A percentile compares a stretch with the other conserved stretches of the same genome.
Conservation (phyloP, 2,329 filamentous ascomycete genomes). For the Aureobasidium sp. region DNA sequence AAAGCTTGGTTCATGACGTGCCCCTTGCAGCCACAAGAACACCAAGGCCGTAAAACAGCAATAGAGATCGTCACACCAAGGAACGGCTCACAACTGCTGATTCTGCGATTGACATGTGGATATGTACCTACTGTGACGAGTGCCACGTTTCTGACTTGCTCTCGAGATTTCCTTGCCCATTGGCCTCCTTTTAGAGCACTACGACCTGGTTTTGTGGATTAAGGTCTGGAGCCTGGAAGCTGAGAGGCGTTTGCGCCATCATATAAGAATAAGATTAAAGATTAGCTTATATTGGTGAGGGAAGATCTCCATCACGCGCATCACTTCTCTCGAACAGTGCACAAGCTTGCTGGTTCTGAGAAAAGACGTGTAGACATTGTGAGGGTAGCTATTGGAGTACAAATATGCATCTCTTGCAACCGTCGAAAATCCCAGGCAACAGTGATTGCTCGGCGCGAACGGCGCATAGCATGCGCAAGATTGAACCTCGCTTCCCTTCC, state of each 20-base stretch:
- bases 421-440: no score
- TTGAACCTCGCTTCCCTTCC: not conserved
- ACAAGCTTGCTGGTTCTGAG: not conserved
- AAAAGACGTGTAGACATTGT: not conserved
- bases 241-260: not conserved
- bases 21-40: not conserved
- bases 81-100: not conserved
- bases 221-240: not conserved
- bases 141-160: no score
- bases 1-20: conserved; percentile 7
- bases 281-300: conserved; percentile 4
- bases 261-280: conserved; percentile 5
- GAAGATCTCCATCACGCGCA: conserved; percentile 8
- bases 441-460: not conserved
- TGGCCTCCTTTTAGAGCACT: not conserved
- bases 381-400: no score
- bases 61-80: not conserved
- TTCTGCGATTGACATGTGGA: not conserved
- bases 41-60: not conserved
- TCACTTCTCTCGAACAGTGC: not conserved
- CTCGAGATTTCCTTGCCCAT: not conserved
- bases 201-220: not conserved
- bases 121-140: not conserved
- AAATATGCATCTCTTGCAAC: not conserved
- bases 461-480: not conserved